Percentiles rank a stretch among this genome's conserved stretches.
Evolutionary conservation across 208 protist genomes (phyloP).

Genomic region (Leptomonas seymouri): DNA sequence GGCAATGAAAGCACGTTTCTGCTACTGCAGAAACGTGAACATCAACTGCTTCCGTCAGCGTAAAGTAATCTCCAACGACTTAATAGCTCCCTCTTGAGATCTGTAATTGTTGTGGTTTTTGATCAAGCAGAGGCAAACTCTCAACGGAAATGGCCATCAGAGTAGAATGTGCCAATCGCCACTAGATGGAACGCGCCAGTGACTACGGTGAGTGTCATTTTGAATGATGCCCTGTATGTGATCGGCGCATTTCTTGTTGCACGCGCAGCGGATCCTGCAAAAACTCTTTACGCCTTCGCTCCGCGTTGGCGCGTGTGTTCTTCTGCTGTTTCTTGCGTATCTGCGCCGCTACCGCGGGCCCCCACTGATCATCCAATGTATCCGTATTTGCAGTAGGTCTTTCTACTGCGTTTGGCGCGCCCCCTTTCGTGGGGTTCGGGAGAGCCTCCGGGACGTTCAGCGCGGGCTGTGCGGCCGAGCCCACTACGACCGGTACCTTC

Average conservation of each 20-base stretch:
- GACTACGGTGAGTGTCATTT: not conserved
- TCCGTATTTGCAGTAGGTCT: too few species aligned
- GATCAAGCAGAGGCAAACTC: too few species aligned
- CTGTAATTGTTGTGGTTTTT: too few species aligned
- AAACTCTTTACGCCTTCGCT: slow-evolving; percentile 68
- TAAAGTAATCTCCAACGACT: too few species aligned
- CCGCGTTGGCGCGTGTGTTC: slow-evolving; percentile 46
- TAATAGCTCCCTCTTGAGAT: too few species aligned
- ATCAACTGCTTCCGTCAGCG: too few species aligned
- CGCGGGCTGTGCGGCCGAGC: not conserved
- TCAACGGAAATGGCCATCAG: not conserved
- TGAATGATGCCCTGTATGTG: slow-evolving; percentile 1
- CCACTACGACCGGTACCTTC: not conserved
- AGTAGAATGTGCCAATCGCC: not conserved
- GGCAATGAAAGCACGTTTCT: too few species aligned
- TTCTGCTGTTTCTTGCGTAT: slow-evolving; percentile 82
- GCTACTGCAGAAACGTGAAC: too few species aligned
- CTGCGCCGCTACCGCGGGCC: slow-evolving; percentile 50
- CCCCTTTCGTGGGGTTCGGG: too few species aligned
- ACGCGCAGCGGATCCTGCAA: slow-evolving; percentile 69
- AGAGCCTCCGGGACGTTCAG: too few species aligned
- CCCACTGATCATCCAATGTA: slow-evolving; percentile 51
- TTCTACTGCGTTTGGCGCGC: too few species aligned
- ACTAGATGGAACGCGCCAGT: not conserved
- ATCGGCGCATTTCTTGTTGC: slow-evolving; percentile 41